Base-by-base conservation (phyloP, 2,329 filamentous ascomycete genomes). In the Sarocladium kiliense region DNA sequence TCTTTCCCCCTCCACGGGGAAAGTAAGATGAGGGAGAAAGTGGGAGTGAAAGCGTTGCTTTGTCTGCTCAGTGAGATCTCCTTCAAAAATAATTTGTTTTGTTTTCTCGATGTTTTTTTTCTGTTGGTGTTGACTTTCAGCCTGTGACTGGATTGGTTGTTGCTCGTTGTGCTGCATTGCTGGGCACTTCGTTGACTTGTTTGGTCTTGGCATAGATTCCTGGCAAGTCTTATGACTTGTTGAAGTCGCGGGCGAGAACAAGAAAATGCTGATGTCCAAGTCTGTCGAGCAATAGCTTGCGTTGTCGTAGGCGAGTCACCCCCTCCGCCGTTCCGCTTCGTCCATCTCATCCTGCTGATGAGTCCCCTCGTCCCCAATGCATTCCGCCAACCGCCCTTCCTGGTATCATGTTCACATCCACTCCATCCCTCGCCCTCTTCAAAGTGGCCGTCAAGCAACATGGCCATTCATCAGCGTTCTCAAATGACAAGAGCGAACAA, bases 81-180 rank as follows among this genome's bases (percentile, higher is more conserved):
- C 47, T 51, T 51, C 47, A 51, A 51, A 51, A 51, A 51, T 7
- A 21, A 11, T 5, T 19, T 36, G n/a, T 51, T 51, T 51, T 21
- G 26, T 51, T 51, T 36, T 49, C 23, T 49, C 30, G 44, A 49
- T 49, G 27, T 49, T 49, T 51, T 51, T 49, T 27, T 30, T 27
- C n/a, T 32, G 14, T 26, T 51, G 26, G 12, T 18, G 26, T 51
- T 18, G 30, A 19, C 18, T 26, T n/a, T n/a, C n/a, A n/a, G n/a
- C n/a, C n/a, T n/a, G n/a, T n/a, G n/a, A n/a, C n/a, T n/a, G n/a
- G n/a, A n/a, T n/a, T n/a, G n/a, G n/a, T n/a, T n/a, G n/a, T n/a
- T n/a, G n/a, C n/a, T n/a, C n/a, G n/a, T n/a, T n/a, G n/a, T n/a
- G n/a, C n/a, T n/a, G n/a, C n/a, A n/a, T n/a, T n/a, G n/a, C n/a